These are phyloP conservation scores for Colletotrichum melonis DNA, from an alignment of 2,329 filamentous ascomycete genomes.

Conservation along the genomic window DNA sequence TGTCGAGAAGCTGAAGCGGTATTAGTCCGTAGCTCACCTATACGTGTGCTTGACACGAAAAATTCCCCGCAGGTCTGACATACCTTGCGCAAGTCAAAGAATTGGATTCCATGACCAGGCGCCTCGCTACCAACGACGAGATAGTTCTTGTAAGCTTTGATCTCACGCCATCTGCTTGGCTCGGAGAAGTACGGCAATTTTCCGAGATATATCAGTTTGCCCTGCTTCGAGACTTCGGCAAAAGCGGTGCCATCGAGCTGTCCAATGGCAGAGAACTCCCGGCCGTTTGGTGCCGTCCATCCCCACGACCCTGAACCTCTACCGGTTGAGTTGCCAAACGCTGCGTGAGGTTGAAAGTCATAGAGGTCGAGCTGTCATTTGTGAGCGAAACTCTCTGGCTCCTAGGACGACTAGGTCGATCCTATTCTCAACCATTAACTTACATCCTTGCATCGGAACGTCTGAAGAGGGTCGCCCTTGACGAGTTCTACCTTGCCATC, in stretches of 20 bases:
- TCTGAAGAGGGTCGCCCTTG: conserved; percentile 54
- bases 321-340: conserved; percentile 54
- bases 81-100: conserved; percentile 67
- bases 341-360: conserved; percentile 62
- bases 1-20: conserved; percentile 46
- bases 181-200: conserved; percentile 50
- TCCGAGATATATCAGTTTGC: conserved; percentile 54
- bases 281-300: conserved; percentile 53
- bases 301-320: conserved; percentile 47
- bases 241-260: conserved; percentile 56
- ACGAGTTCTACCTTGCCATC: conserved; percentile 52
- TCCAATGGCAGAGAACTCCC: conserved; percentile 55
- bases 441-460: conserved; percentile 54
- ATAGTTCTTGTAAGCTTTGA: conserved; percentile 46
- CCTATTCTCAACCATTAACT: neutral
- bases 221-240: conserved; percentile 51
- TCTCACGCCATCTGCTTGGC: conserved; percentile 47
- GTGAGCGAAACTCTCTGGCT: neutral
- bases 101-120: conserved; percentile 64
- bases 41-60: neutral
- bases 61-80: neutral
- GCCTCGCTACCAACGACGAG: conserved; percentile 51
- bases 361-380: conserved; percentile 58
- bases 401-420: neutral
- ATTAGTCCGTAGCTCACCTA: neutral